These are phyloP conservation scores for Leccinum glutinopallens DNA, from an alignment of 1,284 basidiomycete genomes.

Conservation along the genomic window DNA sequence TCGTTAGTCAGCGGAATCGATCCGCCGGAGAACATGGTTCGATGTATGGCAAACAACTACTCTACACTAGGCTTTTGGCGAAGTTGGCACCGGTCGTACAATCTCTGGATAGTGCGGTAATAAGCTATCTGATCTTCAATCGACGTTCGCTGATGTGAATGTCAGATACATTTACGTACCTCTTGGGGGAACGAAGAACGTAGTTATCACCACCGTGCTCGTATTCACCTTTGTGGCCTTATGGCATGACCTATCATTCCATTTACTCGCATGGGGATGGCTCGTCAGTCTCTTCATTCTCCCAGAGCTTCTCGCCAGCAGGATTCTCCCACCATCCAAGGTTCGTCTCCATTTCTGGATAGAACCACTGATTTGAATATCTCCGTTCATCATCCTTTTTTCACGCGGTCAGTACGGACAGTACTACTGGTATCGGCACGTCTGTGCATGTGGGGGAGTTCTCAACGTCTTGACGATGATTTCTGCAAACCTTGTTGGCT, in stretches of 20 bases:
- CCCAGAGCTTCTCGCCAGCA: conserved; percentile 79
- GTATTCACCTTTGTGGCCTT: conserved; percentile 98
- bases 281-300: conserved; percentile 89
- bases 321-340: conserved; percentile 62
- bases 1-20: conserved; percentile 88
- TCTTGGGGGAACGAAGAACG: conserved; percentile 76
- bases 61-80: conserved; percentile 94
- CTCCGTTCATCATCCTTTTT: conserved; percentile 7
- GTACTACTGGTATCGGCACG: conserved; percentile 82
- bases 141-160: conserved; percentile 4
- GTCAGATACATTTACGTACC: conserved; percentile 93
- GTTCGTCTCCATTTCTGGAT: conserved; percentile 45
- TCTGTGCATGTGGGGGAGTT: conserved; percentile 84
- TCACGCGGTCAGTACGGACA: conserved; percentile 59
- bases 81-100: conserved; percentile 96
- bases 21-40: conserved; percentile 97
- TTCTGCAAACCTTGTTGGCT: conserved; percentile 92
- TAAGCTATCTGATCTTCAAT: conserved; percentile 15
- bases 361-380: conserved; percentile 5
- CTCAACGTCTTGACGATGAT: conserved; percentile 91
- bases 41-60: conserved; percentile 99
- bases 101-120: conserved; percentile 92
- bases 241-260: conserved; percentile 95
- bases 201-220: conserved; percentile 70
- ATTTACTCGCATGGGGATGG: conserved; percentile 96